A percentile compares a stretch with the other conserved stretches of the same genome.
Conservation (phyloP, 192 early-diverging fungal genomes). For the Oehlia diaphana region DNA sequence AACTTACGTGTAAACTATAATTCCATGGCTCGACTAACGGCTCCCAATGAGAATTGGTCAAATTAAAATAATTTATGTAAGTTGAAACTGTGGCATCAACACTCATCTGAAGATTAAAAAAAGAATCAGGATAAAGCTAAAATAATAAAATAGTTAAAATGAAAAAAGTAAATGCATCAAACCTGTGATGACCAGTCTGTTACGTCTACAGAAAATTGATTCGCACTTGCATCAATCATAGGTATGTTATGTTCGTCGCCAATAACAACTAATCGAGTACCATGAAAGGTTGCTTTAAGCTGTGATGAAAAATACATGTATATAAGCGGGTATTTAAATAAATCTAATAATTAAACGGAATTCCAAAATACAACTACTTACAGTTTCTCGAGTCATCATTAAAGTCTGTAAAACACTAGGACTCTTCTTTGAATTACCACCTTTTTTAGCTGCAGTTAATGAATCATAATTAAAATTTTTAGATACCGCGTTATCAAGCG, state of each 20-base stretch:
- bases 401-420: constrained; percentile 29
- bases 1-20: constrained; percentile 54
- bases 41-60: constrained; percentile 99
- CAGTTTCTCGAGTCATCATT: constrained; percentile 55
- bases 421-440: neutral
- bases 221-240: constrained; percentile 80
- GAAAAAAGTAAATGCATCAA: constrained; percentile 24
- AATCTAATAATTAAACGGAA: neutral
- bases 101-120: constrained; percentile 34
- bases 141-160: constrained; percentile 1
- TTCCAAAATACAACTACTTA: constrained; percentile 28
- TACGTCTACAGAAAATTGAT: constrained; percentile 77
- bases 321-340: neutral
- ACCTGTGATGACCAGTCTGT: constrained; percentile 81
- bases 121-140: neutral
- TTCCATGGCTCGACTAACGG: constrained; percentile 92
- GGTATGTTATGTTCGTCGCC: constrained; percentile 94
- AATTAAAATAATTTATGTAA: constrained; percentile 92
- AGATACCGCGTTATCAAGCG: constrained; percentile 25
- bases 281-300: constrained; percentile 65
- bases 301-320: constrained; percentile 11
- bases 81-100: constrained; percentile 70
- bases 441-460: constrained; percentile 7
- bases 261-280: constrained; percentile 80
- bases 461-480: constrained; percentile 28